Evolutionary conservation across 148 eudicot genomes (phyloP), one percentile per base, ranked within the genome.

Genomic region (Rhododendron simsii): DNA sequence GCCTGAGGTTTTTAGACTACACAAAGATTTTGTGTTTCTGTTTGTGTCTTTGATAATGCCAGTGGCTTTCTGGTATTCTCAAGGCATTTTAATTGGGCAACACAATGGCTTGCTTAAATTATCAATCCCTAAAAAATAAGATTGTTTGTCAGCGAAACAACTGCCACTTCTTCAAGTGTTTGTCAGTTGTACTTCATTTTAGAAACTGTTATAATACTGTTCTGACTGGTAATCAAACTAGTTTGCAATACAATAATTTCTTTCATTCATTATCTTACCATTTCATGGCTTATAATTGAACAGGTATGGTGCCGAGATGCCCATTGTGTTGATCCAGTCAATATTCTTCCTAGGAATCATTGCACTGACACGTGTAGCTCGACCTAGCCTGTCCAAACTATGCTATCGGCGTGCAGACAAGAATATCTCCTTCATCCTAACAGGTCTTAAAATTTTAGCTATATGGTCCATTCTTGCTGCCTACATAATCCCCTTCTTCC

Each of bases 281-380:
- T 5, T 59, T 67, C 18, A 23, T 44, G 55, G 30, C 14, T 50
- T 53, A 48, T 35, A 28, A 73, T 37, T 82, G 69, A 86, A 86
- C 93, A 97, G 99, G 89, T 98, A 98, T 74, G 86, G 87, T 33
- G 93, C 93, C 41, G 99, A 98, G 87, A 91, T 91, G 88, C 95
- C 98, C 16, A 44, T 93, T 69, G 93, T 94, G 81, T 30, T 92
- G 50, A 90, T 98, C 13, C 91, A 91, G 81, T 89, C 92, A 45
- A 77, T 94, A 44, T 55, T 95, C 4, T 98, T 91, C 94, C 57
- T 98, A 1, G 96, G 94, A 78, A 90, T 98, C 79, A 85, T 95
- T 44, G 93, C 94, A 39, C 50, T 93, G 51, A 90, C 98, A 4
- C 94, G 95, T 61, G 81, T 95, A 84, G 96, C 98, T 9, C 92